phyloP scores from a whole-genome alignment of 495 filamentous ascomycete genomes.

The Lindgomyces ingoldianus region DNA sequence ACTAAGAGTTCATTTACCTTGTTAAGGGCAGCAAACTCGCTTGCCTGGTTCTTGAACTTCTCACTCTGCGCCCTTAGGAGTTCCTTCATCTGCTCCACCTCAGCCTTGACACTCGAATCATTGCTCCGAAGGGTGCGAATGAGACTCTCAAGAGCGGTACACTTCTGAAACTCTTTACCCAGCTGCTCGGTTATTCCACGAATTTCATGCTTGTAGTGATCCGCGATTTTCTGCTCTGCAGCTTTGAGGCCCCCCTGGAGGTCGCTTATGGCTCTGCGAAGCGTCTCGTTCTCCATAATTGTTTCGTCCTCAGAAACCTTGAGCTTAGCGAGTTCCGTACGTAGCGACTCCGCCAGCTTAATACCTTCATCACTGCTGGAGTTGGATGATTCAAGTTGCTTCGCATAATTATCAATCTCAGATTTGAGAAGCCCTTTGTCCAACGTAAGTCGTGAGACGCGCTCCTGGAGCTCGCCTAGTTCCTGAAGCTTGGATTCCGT shows the following conservation, averaged over 20 bases:
- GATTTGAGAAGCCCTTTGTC: conserved; percentile 21
- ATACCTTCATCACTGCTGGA: background rate
- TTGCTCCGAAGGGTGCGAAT: background rate
- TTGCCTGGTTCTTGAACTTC: background rate
- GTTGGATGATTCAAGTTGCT: background rate
- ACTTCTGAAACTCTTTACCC: background rate
- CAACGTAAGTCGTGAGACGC: conserved; percentile 17
- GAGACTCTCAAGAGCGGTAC: background rate
- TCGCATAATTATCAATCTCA: conserved; percentile 10
- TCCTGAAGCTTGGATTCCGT: conserved; percentile 21
- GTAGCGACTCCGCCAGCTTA: conserved; percentile 4
- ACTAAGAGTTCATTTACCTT: background rate
- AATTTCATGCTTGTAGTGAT: background rate
- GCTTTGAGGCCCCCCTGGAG: background rate
- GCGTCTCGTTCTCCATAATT: background rate
- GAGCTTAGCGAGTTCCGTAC: background rate
- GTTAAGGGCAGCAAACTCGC: background rate
- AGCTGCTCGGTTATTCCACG: background rate
- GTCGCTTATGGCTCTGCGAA: background rate
- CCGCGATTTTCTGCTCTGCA: background rate
- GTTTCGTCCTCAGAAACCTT: background rate
- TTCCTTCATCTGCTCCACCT: background rate
- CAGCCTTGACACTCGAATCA: background rate
- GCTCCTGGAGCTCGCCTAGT: conserved; percentile 17
- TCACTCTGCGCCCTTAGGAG: background rate